Percentiles rank a stretch among this genome's conserved stretches.
phyloP scores from a whole-genome alignment of 2,329 filamentous ascomycete genomes.

The Phaeophleospora eucalypticola region DNA sequence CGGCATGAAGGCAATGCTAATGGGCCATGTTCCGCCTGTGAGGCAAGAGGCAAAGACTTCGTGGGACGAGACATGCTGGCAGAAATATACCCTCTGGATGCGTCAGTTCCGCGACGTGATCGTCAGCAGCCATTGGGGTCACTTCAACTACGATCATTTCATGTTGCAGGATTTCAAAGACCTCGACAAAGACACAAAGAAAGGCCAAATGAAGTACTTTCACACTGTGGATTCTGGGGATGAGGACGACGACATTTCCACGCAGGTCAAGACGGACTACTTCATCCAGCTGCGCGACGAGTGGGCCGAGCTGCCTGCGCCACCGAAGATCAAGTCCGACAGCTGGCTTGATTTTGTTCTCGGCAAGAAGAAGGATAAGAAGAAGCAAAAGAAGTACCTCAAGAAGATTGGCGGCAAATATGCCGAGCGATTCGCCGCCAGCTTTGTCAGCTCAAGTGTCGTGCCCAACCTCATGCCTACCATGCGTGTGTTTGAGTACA shows the following conservation, averaged over 20 bases:
- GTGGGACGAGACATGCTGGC: slow-evolving; percentile 98
- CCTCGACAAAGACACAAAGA: slow-evolving; percentile 56
- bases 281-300: slow-evolving; percentile 68
- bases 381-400: slow-evolving; percentile 53
- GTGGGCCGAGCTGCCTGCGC: slow-evolving; percentile 73
- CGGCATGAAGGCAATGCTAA: slow-evolving; percentile 90
- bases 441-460: slow-evolving; percentile 77
- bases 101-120: slow-evolving; percentile 88
- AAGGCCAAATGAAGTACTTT: slow-evolving; percentile 37
- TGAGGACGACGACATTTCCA: slow-evolving; percentile 49
- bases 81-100: slow-evolving; percentile 91
- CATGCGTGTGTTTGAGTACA: slow-evolving; percentile 80
- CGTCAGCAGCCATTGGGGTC: slow-evolving; percentile 73
- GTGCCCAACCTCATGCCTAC: slow-evolving; percentile 92
- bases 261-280: slow-evolving; percentile 71
- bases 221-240: not conserved
- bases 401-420: slow-evolving; percentile 72
- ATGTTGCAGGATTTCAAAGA: slow-evolving; percentile 81
- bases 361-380: slow-evolving; percentile 43
- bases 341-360: slow-evolving; percentile 23
- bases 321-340: slow-evolving; percentile 27
- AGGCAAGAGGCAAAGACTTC: slow-evolving; percentile 76
- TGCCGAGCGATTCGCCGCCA: slow-evolving; percentile 79
- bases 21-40: slow-evolving; percentile 89
- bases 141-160: slow-evolving; percentile 99